Base-by-base conservation (phyloP, 2,329 filamentous ascomycete species). In the Claviceps arundinis region DNA sequence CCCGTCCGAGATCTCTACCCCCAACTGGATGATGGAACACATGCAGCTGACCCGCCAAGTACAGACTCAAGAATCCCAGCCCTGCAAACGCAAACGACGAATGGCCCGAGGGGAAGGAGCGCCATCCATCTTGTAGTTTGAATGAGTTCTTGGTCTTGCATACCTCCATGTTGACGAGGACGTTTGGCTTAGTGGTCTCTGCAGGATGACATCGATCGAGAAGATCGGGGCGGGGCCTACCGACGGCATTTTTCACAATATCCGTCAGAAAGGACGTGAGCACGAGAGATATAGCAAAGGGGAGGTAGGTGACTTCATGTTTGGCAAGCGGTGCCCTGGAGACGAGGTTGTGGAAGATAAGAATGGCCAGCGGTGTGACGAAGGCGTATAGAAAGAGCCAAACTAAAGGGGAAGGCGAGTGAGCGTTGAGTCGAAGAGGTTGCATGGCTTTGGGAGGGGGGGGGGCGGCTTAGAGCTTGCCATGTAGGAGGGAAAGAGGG, bases 251-350 rank as follows among this genome's bases (percentile, higher is more conserved):
- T 69, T 98, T 98, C 63, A 97, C 76, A 30, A 91, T 72, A 64
- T 97, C 90, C 45, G 93, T 97, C 44, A 97, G 73, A 65, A 96
- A 85, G 5, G 81, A 78, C 0, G 88, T 85, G 48, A 95, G 75
- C 59, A 89, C 74, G 26, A 97, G 68, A 57, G 83, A 80, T 61
- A 91, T 88, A 49, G 83, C 72, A 55, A 96, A 82, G 22, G 89
- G 87, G 1, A 98, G 80, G 50, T 95, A 72, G 0, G 89, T 86
- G 57, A 90, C 86, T 69, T 97, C 90, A 54, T 86, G 79, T 65
- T 95, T 94, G 66, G 94, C 87, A 8, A 77, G 67, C 5, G 80
- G 76, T 1, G 87, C 81, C 47, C 79, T 77, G 37, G 78, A 67
- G 40, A 80, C 52, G 50, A 80, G 62, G 49, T 88, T 82, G 77